Evolutionary conservation across 2,329 filamentous ascomycete genomes (phyloP).

Genomic region (Diaporthe amygdali): DNA sequence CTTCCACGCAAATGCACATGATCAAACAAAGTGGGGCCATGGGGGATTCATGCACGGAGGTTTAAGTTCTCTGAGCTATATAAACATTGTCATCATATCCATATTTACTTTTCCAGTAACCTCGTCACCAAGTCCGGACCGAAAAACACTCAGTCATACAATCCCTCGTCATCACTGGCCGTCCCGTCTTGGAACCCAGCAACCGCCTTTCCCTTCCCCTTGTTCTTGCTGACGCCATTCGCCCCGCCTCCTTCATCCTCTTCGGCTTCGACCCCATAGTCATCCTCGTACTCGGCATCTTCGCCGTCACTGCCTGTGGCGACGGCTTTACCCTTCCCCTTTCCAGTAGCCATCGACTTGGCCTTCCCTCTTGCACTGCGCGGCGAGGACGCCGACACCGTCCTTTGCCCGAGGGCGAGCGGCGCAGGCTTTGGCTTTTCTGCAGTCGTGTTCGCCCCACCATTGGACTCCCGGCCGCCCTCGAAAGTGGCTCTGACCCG

Average conservation of each 20-base stretch:
- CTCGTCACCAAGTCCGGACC: neutral
- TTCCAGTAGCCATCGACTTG: slow-evolving; percentile 30
- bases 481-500: slow-evolving; percentile 84
- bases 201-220: slow-evolving; percentile 63
- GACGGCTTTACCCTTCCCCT: slow-evolving; percentile 42
- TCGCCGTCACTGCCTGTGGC: slow-evolving; percentile 44
- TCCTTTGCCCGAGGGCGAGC: slow-evolving; percentile 30
- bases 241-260: slow-evolving; percentile 33
- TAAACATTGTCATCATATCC: neutral
- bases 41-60: neutral
- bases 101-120: neutral
- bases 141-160: slow-evolving; percentile 51
- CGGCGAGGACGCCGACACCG: slow-evolving; percentile 34
- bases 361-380: slow-evolving; percentile 41
- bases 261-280: slow-evolving; percentile 33
- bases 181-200: slow-evolving; percentile 57
- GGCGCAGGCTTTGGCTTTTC: slow-evolving; percentile 29
- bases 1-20: neutral
- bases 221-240: slow-evolving; percentile 36
- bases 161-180: slow-evolving; percentile 61
- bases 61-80: neutral
- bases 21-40: neutral
- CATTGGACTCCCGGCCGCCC: slow-evolving; percentile 54
- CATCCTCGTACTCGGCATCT: slow-evolving; percentile 41
- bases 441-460: slow-evolving; percentile 34